phyloP scores from a whole-genome alignment of 768 basidiomycete species.

The Lactarius deliciosus region DNA sequence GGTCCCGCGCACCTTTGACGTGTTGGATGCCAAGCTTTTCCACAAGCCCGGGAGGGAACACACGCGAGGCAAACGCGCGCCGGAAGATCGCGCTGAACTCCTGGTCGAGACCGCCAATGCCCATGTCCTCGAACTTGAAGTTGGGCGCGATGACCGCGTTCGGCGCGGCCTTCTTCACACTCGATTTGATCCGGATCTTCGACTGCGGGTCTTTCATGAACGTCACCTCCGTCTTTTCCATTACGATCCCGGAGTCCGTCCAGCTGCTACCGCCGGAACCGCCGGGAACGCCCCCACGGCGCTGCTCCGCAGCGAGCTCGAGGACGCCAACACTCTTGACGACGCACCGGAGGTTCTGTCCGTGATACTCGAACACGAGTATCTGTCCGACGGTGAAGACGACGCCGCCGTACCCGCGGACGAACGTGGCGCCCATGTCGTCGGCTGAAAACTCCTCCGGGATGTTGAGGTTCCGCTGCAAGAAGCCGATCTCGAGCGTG shows the following conservation, averaged over 20 bases:
- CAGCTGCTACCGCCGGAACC: conserved; percentile 5
- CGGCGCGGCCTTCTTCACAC: conserved; percentile 87
- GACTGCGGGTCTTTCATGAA: conserved; percentile 83
- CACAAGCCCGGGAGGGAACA: conserved; percentile 96
- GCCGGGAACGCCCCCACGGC: conserved; percentile 39
- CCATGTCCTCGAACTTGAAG: conserved; percentile 99
- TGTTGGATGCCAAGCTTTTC: conserved; percentile 98
- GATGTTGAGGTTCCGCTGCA: conserved; percentile 51
- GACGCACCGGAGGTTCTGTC: conserved; percentile 71
- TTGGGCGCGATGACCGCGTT: conserved; percentile 97
- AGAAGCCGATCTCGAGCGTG: conserved; percentile 77
- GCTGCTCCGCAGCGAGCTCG: conserved; percentile 64
- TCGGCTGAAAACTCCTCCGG: conserved; percentile 81
- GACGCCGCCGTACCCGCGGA: conserved; percentile 70
- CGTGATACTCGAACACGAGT: conserved; percentile 85
- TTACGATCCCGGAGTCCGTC: conserved; percentile 66
- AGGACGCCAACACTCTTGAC: conserved; percentile 60
- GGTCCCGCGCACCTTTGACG: conserved; percentile 75
- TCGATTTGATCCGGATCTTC: conserved; percentile 86
- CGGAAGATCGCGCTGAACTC: conserved; percentile 98
- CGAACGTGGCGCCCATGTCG: conserved; percentile 74
- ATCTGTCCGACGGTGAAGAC: conserved; percentile 68
- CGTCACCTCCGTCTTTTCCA: conserved; percentile 90
- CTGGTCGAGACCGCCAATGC: conserved; percentile 93
- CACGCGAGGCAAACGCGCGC: conserved; percentile 95